Evolutionary conservation across 306 rosid species (phyloP), one percentile per base, ranked within the genome.

Genomic region (Styphnolobium japonicum): DNA sequence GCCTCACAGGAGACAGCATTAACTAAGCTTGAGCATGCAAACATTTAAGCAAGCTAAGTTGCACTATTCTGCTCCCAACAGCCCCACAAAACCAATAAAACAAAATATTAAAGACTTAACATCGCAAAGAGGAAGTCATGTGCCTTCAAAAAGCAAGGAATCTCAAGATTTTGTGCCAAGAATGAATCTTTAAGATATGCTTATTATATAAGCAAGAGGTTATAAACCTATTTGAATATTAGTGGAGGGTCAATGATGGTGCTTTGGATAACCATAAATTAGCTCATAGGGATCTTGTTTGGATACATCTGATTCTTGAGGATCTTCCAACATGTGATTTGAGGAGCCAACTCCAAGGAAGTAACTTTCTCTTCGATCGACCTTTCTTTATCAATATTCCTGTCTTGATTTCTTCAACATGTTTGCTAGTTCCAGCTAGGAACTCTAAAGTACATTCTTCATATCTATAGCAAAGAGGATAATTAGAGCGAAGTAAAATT

Each of bases 281-380:
- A 72, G 42, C 25, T 63, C 74, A 22, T 76, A 66, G 89, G 82
- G 69, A 75, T 80, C 80, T 73, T 55, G 76, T 85, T 78, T 78
- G 83, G 71, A 82, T 82, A 61, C 73, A 33, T 68, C 56, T 67
- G 68, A 58, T 65, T 76, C 33, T 61, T 8, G 73, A 78, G 62
- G 84, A 86, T 81, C 81, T 84, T 79, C 85, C 85, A 81, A 81
- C 82, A 72, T 73, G 84, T 63, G 80, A 66, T 53, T 70, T 67
- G 12, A 48, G 64, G 78, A 81, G 12, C 77, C 75, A 65, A 57
- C 73, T 63, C 57, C 68, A 27, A 82, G 68, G 52, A 78, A 70
- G 81, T 67, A 18, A 81, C 69, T 39, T 79, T 68, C 68, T 51
- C 31, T 15, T 55, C 25, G 51, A 10, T 45, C 48, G 0, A 40